Evolutionary conservation across 2,329 filamentous ascomycete genomes (phyloP).

Genomic region (Incumbomyces delicatus): DNA sequence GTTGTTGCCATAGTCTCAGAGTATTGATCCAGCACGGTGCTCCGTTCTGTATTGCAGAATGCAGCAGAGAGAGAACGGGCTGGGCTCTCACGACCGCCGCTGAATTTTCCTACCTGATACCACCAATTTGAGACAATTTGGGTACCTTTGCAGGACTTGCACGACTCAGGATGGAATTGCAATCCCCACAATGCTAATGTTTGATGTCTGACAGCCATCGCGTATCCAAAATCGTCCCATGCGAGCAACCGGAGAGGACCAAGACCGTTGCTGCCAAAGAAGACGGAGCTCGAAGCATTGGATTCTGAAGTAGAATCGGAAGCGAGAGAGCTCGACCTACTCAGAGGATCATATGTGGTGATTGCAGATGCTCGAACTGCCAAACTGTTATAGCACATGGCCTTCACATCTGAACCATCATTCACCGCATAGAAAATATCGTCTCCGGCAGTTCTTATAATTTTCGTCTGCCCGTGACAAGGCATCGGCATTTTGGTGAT

Average conservation of each 20-base stretch:
- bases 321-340: neutral
- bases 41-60: too few relatives aligned
- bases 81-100: slow-evolving; percentile 20
- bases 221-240: slow-evolving; percentile 49
- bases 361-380: slow-evolving; percentile 10
- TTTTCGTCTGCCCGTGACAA: slow-evolving; percentile 70
- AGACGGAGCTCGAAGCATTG: neutral
- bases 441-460: slow-evolving; percentile 48
- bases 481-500: slow-evolving; percentile 61
- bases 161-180: slow-evolving; percentile 88
- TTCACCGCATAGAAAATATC: slow-evolving; percentile 53
- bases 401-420: slow-evolving; percentile 49
- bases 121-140: slow-evolving; percentile 69
- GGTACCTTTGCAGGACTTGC: slow-evolving; percentile 58
- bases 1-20: too few relatives aligned
- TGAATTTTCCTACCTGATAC: slow-evolving; percentile 53
- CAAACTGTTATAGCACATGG: slow-evolving; percentile 51
- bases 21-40: too few relatives aligned
- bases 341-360: slow-evolving; percentile 24
- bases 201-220: slow-evolving; percentile 68
- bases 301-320: neutral
- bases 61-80: too few relatives aligned
- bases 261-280: neutral
- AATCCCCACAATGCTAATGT: slow-evolving; percentile 71
- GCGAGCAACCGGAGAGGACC: slow-evolving; percentile 47